Percentiles rank a stretch among this genome's conserved stretches.
phyloP scores from a whole-genome alignment of 768 basidiomycete genomes.

The Suillus bovinus region DNA sequence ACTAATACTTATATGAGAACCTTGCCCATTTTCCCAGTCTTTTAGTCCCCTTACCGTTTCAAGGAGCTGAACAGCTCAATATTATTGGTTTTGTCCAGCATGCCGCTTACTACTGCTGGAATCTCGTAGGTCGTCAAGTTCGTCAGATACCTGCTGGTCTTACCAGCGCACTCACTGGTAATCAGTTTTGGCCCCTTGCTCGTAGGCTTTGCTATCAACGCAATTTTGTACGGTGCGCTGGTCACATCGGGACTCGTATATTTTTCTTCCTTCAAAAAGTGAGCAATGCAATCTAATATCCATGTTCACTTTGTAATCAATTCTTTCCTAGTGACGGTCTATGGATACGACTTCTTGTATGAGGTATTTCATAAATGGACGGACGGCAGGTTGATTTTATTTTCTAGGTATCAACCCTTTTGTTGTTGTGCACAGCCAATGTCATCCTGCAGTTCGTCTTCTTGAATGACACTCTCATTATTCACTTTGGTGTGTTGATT shows the following conservation, averaged over 20 bases:
- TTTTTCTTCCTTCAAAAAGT: constrained; percentile 30
- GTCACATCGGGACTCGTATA: constrained; percentile 36
- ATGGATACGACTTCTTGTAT: constrained; percentile 28
- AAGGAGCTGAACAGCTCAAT: constrained; percentile 8
- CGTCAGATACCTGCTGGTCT: not conserved
- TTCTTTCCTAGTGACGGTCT: constrained; percentile 15
- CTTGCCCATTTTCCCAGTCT: constrained; percentile 12
- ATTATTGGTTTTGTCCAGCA: constrained; percentile 15
- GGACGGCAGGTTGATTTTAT: not conserved
- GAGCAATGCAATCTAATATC: not conserved
- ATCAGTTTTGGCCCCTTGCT: constrained; percentile 37
- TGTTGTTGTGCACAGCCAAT: constrained; percentile 26
- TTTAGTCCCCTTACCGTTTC: constrained; percentile 13
- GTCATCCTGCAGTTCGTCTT: constrained; percentile 26
- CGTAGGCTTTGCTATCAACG: constrained; percentile 35
- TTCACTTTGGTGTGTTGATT: constrained; percentile 23
- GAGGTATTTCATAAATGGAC: not conserved
- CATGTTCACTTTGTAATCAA: not conserved
- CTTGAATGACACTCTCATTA: constrained; percentile 26
- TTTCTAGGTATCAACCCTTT: constrained; percentile 21
- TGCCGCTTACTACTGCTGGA: constrained; percentile 21
- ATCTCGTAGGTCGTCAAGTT: constrained; percentile 19
- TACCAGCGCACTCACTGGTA: not conserved
- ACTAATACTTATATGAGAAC: not conserved
- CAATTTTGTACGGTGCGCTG: constrained; percentile 36